phyloP scores from a whole-genome alignment of 495 filamentous ascomycete species.

The Tuber brumale region DNA sequence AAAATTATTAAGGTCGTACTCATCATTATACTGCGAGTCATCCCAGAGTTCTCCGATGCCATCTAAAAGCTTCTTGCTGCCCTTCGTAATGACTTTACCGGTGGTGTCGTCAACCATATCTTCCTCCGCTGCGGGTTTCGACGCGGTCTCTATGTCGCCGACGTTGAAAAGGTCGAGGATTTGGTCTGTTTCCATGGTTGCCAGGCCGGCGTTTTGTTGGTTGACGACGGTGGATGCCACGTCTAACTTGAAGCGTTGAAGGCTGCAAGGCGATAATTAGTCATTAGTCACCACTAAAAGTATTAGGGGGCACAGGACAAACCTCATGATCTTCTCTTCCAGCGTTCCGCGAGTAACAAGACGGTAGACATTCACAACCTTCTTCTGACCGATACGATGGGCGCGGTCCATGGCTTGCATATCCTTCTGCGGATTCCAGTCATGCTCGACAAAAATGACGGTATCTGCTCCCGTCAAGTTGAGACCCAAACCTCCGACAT shows the following conservation, averaged over 20 bases:
- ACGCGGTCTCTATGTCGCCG: constrained; percentile 63
- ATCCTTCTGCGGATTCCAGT: constrained; percentile 99
- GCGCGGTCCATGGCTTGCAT: constrained; percentile 98
- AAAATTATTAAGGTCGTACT: constrained; percentile 90
- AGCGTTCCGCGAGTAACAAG: constrained; percentile 90
- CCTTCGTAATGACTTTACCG: constrained; percentile 86
- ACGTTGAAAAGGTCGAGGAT: constrained; percentile 95
- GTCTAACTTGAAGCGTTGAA: constrained; percentile 99
- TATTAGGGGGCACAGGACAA: constrained; percentile 42
- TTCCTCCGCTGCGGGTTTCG: constrained; percentile 65
- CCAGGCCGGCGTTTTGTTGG: constrained; percentile 92
- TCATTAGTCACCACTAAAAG: constrained; percentile 1
- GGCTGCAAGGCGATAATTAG: constrained; percentile 47
- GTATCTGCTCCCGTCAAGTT: constrained; percentile 97
- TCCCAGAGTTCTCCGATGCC: constrained; percentile 96
- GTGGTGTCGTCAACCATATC: constrained; percentile 90
- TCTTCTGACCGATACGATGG: constrained; percentile 97
- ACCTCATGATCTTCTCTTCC: constrained; percentile 97
- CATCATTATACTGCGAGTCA: constrained; percentile 90
- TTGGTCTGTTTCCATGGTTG: constrained; percentile 96
- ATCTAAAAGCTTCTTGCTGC: constrained; percentile 88
- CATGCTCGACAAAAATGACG: constrained; percentile 98
- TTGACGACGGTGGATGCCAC: constrained; percentile 97
- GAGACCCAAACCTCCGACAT: constrained; percentile 86
- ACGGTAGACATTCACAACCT: constrained; percentile 98